Evolutionary conservation across 192 early-diverging fungal species (phyloP).

Genomic region (Backusella tarrabulga): DNA sequence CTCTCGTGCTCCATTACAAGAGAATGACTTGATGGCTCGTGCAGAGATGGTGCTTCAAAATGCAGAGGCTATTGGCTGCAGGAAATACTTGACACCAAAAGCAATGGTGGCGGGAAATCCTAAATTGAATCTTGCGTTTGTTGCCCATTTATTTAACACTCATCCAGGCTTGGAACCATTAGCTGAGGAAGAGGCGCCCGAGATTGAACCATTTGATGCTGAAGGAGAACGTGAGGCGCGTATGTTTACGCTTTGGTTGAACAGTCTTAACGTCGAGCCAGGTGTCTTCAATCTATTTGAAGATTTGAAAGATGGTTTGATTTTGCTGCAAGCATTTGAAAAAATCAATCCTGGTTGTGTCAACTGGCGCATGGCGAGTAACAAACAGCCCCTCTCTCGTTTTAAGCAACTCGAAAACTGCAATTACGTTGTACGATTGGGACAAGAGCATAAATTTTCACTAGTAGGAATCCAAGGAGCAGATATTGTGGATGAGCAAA

Average conservation of each 20-base stretch:
- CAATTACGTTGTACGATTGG: slow-evolving; percentile 90
- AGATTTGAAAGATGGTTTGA: slow-evolving; percentile 88
- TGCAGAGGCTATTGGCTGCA: slow-evolving; percentile 89
- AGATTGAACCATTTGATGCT: slow-evolving; percentile 82
- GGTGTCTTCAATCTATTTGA: slow-evolving; percentile 98
- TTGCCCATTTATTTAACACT: slow-evolving; percentile 97
- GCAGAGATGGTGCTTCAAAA: slow-evolving; percentile 90
- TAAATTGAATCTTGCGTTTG: slow-evolving; percentile 98
- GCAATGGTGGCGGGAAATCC: slow-evolving; percentile 94
- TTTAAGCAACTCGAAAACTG: slow-evolving; percentile 99
- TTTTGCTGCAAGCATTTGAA: slow-evolving; percentile 95
- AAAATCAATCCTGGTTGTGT: slow-evolving; percentile 89
- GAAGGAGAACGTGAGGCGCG: slow-evolving; percentile 85
- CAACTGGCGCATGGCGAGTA: slow-evolving; percentile 92
- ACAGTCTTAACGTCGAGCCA: slow-evolving; percentile 94
- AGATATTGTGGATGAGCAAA: slow-evolving; percentile 90
- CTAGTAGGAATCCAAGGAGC: slow-evolving; percentile 96
- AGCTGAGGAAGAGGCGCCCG: slow-evolving; percentile 86
- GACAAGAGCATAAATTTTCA: slow-evolving; percentile 83
- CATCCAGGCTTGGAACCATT: slow-evolving; percentile 93
- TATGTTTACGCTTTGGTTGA: slow-evolving; percentile 96
- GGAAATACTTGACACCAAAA: slow-evolving; percentile 93
- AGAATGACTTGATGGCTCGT: slow-evolving; percentile 70
- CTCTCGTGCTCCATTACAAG: slow-evolving; percentile 78
- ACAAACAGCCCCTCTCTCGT: slow-evolving; percentile 68